Conservation (phyloP, 2,329 filamentous ascomycete species). For the Neofusicoccum ribis region DNA sequence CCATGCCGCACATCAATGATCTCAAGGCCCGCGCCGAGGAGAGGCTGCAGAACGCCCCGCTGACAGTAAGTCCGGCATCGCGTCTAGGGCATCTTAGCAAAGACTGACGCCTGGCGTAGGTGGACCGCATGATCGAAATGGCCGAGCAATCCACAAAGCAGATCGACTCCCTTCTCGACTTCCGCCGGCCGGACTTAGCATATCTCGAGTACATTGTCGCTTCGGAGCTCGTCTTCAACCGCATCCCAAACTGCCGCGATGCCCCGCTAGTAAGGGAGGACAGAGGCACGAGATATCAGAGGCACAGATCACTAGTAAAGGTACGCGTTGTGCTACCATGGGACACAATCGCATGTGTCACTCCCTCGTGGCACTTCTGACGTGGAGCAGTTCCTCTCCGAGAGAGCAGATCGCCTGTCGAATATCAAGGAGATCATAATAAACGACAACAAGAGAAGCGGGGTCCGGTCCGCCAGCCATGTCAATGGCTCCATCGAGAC, state of each 20-base stretch:
- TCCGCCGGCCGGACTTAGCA: conserved; percentile 69
- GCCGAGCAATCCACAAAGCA: conserved; percentile 44
- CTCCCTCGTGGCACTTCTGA: background rate
- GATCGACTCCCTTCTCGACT: conserved; percentile 61
- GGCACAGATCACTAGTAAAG: conserved; percentile 47
- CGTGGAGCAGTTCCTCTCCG: background rate
- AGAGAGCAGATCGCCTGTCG: conserved; percentile 44
- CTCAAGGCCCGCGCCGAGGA: conserved; percentile 42
- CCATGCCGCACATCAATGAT: conserved; percentile 45
- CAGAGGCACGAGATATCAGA: conserved; percentile 49
- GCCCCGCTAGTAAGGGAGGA: conserved; percentile 65
- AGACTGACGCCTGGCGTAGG: conserved; percentile 28
- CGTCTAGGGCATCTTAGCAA: background rate
- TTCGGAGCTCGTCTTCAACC: conserved; percentile 73
- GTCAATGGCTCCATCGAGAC: background rate
- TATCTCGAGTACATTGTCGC: conserved; percentile 83
- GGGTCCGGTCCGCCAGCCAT: conserved; percentile 43
- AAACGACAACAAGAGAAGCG: conserved; percentile 57
- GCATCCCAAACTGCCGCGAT: conserved; percentile 74
- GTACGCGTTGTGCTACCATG: conserved; percentile 15
- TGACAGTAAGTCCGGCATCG: conserved; percentile 28
- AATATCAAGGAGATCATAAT: conserved; percentile 53
- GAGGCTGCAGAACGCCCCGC: conserved; percentile 31
- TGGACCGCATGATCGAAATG: conserved; percentile 41
- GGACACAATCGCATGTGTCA: background rate